Conservation (phyloP, 2,329 filamentous ascomycete genomes). For the Graphilbum ipis-grandicollis region DNA sequence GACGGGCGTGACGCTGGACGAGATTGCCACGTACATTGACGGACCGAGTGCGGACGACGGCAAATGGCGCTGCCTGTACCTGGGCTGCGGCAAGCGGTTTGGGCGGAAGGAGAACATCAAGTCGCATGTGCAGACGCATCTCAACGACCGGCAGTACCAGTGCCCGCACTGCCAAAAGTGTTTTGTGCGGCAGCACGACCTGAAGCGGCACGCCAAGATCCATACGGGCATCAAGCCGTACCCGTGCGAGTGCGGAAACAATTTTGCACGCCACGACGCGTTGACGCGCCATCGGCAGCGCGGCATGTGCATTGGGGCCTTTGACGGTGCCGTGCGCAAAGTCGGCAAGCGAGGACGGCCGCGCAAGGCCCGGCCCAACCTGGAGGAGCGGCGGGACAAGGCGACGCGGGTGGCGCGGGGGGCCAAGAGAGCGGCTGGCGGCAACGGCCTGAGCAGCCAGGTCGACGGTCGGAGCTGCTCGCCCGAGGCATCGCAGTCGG, state of each 20-base stretch:
- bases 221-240: constrained; percentile 94
- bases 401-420: constrained; percentile 34
- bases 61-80: constrained; percentile 62
- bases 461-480: constrained; percentile 21
- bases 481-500: constrained; percentile 30
- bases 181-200: constrained; percentile 91
- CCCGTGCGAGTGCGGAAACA: constrained; percentile 83
- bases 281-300: constrained; percentile 86
- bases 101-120: constrained; percentile 99
- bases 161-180: constrained; percentile 89
- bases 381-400: constrained; percentile 39
- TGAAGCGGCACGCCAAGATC: constrained; percentile 94
- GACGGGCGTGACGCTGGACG: constrained; percentile 75
- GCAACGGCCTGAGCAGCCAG: neutral
- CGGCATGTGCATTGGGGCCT: constrained; percentile 90
- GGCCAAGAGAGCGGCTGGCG: constrained; percentile 32
- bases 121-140: constrained; percentile 92
- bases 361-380: constrained; percentile 41
- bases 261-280: constrained; percentile 88
- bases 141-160: constrained; percentile 88
- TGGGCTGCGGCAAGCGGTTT: constrained; percentile 71
- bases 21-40: constrained; percentile 59
- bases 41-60: constrained; percentile 56
- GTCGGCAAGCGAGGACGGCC: constrained; percentile 46
- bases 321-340: constrained; percentile 56